These are phyloP conservation scores for Lolium rigidum DNA, from an alignment of 176 grass and related monocot species.

Conservation along the genomic window DNA sequence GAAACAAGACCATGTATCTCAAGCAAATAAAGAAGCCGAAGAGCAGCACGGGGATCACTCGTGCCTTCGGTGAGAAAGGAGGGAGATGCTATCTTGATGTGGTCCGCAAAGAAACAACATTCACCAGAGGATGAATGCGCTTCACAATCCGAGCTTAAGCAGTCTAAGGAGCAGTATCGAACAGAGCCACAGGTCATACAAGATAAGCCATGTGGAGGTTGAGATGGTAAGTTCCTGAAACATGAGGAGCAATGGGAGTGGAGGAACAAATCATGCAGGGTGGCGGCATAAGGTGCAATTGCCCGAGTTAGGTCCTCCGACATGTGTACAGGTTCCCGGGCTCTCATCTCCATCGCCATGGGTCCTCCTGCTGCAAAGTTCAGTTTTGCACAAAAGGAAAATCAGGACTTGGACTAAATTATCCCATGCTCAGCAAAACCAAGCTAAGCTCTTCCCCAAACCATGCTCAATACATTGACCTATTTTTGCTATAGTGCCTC, in stretches of 20 bases:
- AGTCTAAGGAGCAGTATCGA: constrained; percentile 69
- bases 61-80: constrained; percentile 42
- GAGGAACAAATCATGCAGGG: constrained; percentile 68
- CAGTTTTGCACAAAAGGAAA: constrained; percentile 1
- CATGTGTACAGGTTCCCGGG: constrained; percentile 41
- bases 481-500: not conserved
- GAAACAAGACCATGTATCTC: constrained; percentile 42
- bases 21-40: constrained; percentile 66
- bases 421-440: not conserved
- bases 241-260: constrained; percentile 68
- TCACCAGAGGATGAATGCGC: constrained; percentile 71
- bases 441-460: not conserved
- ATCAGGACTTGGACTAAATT: not conserved
- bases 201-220: constrained; percentile 11
- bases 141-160: constrained; percentile 42
- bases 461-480: not conserved
- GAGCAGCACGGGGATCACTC: constrained; percentile 56
- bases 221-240: constrained; percentile 52
- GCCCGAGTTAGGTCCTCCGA: constrained; percentile 68
- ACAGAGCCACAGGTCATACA: constrained; percentile 57
- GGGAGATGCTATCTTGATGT: constrained; percentile 17
- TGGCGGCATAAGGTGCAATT: constrained; percentile 56
- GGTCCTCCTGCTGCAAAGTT: constrained; percentile 12
- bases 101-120: constrained; percentile 56
- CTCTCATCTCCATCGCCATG: constrained; percentile 77